phyloP scores from a whole-genome alignment of 345 rosid species.

The Populus nigra region DNA sequence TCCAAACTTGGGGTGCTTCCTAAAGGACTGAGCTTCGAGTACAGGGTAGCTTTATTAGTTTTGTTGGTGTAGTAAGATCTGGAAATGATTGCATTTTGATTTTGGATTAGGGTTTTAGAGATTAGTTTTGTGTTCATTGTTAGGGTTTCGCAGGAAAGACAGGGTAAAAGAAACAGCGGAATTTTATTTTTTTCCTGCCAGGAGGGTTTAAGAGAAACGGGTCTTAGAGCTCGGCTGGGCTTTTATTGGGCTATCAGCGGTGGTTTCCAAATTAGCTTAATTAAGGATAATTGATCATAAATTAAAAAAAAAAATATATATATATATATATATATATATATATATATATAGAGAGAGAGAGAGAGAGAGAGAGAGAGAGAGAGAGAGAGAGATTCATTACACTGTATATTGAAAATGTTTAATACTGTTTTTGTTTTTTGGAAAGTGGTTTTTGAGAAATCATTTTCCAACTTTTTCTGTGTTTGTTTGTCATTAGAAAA shows the following conservation, averaged over 20 bases:
- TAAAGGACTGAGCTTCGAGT: conserved; percentile 74
- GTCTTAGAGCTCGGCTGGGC: neutral
- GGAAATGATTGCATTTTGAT: conserved; percentile 21
- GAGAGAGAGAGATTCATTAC: no score
- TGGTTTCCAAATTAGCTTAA: neutral
- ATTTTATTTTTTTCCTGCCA: neutral
- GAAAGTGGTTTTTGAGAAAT: no score
- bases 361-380: no score
- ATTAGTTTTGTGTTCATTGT: conserved; percentile 24
- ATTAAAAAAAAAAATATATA: no score
- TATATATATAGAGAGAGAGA: no score
- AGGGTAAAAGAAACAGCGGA: neutral
- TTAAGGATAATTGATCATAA: no score
- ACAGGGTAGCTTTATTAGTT: conserved; percentile 53
- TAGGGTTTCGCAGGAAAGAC: neutral
- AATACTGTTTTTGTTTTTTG: no score
- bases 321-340: no score
- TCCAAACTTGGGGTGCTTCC: conserved; percentile 58
- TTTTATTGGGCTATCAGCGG: neutral
- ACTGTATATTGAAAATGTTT: no score
- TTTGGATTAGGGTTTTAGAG: conserved; percentile 29
- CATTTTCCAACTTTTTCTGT: no score
- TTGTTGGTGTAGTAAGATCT: conserved; percentile 62
- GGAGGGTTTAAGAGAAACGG: neutral
- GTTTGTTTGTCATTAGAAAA: no score